Percentiles rank a stretch among this genome's conserved stretches.
phyloP scores from a whole-genome alignment of 192 early-diverging fungal species.

The Podila minutissima region DNA sequence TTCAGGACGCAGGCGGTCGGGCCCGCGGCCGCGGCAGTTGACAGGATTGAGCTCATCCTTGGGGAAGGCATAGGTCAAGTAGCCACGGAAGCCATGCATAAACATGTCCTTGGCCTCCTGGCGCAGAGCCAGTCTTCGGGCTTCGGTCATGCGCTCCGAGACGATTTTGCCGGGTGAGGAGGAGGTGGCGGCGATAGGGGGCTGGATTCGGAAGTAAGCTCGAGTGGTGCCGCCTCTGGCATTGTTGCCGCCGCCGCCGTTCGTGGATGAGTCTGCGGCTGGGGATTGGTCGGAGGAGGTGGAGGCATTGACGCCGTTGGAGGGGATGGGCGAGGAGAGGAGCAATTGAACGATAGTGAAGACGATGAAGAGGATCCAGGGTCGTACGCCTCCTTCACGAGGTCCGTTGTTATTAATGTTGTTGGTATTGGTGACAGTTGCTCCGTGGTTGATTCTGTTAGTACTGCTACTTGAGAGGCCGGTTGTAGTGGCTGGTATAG shows the following conservation, averaged over 20 bases:
- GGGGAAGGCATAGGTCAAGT: constrained; percentile 89
- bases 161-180: constrained; percentile 31
- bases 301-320: constrained; percentile 40
- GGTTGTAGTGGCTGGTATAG: not conserved
- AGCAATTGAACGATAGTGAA: constrained; percentile 31
- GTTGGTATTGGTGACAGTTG: not conserved
- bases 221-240: not conserved
- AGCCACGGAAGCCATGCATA: constrained; percentile 81
- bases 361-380: constrained; percentile 33
- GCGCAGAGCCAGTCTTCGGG: constrained; percentile 31
- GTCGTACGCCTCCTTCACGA: constrained; percentile 3
- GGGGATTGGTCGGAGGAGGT: constrained; percentile 10
- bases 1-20: constrained; percentile 68
- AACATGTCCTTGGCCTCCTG: constrained; percentile 70
- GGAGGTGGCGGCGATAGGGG: constrained; percentile 10
- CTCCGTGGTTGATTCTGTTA: too few relatives aligned
- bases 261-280: not conserved
- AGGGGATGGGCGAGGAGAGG: constrained; percentile 21
- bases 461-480: too few relatives aligned
- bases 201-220: constrained; percentile 27
- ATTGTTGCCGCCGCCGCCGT: not conserved
- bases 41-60: constrained; percentile 93
- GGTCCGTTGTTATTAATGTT: not conserved
- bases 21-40: constrained; percentile 77
- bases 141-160: constrained; percentile 36